Conservation (phyloP, 1,139 yeast species). For the Hyphopichia wangnamkhiaoensis region DNA sequence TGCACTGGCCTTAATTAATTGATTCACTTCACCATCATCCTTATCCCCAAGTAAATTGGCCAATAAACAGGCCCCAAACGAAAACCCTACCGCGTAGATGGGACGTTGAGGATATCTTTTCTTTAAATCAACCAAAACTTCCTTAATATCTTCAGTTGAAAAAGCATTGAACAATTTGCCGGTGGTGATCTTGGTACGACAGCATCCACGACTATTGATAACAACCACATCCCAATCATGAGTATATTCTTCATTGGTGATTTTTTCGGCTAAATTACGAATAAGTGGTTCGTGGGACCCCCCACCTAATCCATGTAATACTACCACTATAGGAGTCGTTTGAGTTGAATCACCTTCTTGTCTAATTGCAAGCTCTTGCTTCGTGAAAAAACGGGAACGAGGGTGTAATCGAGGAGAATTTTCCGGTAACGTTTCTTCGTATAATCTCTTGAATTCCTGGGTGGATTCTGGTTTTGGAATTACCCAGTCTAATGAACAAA, state of each 20-base stretch:
- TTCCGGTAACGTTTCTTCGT: conserved; percentile 57
- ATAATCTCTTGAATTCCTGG: conserved; percentile 50
- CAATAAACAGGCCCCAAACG: conserved; percentile 83
- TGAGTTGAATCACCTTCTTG: conserved; percentile 26
- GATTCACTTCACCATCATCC: conserved; percentile 35
- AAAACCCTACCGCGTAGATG: conserved; percentile 76
- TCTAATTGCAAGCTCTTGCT: conserved; percentile 33
- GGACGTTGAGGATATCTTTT: conserved; percentile 68
- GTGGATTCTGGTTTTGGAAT: conserved; percentile 48
- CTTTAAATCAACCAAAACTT: conserved; percentile 55
- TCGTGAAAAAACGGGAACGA: conserved; percentile 69
- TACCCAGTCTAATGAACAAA: conserved; percentile 78
- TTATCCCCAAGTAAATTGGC: conserved; percentile 80
- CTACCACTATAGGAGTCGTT: conserved; percentile 62
- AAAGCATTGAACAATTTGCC: conserved; percentile 75
- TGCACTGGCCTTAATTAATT: conserved; percentile 63
- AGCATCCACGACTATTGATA: conserved; percentile 83
- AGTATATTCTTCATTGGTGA: conserved; percentile 24
- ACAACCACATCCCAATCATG: conserved; percentile 63
- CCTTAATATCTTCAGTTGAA: conserved; percentile 72
- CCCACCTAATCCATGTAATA: conserved; percentile 86
- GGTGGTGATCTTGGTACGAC: conserved; percentile 74
- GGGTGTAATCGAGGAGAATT: conserved; percentile 78
- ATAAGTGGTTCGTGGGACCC: conserved; percentile 90
- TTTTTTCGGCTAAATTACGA: conserved; percentile 55